Evolutionary conservation across 306 rosid species (phyloP).

Genomic region (Trifolium pratense): DNA sequence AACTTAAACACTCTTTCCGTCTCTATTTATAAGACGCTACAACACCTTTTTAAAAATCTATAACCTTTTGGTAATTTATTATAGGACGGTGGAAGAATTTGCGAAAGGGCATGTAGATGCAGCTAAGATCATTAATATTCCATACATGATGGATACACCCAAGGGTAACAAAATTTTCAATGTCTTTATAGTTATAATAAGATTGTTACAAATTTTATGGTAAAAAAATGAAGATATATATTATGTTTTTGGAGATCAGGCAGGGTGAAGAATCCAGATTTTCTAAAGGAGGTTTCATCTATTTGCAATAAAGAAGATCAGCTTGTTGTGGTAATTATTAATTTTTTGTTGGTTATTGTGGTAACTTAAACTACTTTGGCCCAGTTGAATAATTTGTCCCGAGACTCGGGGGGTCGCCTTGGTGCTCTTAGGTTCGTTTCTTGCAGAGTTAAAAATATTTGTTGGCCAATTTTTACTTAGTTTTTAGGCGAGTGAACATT

Average conservation of each 20-base stretch:
- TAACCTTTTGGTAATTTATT: background rate
- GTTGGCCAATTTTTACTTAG: too few relatives aligned
- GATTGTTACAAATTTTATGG: background rate
- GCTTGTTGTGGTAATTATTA: constrained; percentile 90
- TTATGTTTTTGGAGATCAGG: constrained; percentile 48
- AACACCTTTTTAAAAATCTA: too few relatives aligned
- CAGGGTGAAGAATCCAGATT: constrained; percentile 69
- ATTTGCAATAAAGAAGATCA: constrained; percentile 67
- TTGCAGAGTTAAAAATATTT: too few relatives aligned
- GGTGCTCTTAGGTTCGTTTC: too few relatives aligned
- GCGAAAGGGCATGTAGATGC: constrained; percentile 65
- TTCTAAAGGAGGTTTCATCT: constrained; percentile 60
- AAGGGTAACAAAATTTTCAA: constrained; percentile 52
- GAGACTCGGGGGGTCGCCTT: too few relatives aligned
- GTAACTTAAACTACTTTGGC: too few relatives aligned
- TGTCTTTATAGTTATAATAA: background rate
- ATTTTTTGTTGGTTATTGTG: background rate
- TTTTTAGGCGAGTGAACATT: too few relatives aligned
- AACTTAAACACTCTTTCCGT: background rate
- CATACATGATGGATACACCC: constrained; percentile 68
- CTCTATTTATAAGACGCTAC: too few relatives aligned
- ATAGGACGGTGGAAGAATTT: constrained; percentile 82
- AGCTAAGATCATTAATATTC: constrained; percentile 70
- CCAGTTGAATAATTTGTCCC: too few relatives aligned
- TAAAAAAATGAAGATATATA: background rate